Evolutionary conservation across 768 basidiomycete species (phyloP).

Genomic region (Hygrophoropsis aurantiaca): DNA sequence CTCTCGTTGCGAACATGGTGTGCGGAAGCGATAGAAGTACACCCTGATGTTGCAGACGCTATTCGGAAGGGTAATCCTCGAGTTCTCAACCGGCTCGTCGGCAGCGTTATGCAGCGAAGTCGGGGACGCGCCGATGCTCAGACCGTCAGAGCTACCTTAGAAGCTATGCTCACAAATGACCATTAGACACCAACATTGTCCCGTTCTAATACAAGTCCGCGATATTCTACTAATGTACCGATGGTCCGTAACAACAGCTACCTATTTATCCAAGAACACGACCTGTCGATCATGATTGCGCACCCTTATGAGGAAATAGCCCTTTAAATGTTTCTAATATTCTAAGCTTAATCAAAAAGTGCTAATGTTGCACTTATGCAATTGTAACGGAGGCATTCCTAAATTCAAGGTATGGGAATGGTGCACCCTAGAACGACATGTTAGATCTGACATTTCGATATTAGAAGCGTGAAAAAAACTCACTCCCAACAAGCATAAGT

Average conservation of each 20-base stretch:
- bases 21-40: conserved; percentile 55
- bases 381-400: conserved; percentile 7
- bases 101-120: conserved; percentile 81
- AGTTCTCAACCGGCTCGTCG: conserved; percentile 79
- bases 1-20: conserved; percentile 56
- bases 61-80: conserved; percentile 62
- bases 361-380: too few species aligned
- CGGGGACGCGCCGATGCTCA: conserved; percentile 78
- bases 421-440: not conserved
- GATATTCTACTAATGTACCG: too few species aligned
- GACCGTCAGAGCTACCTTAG: conserved; percentile 49
- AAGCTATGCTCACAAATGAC: conserved; percentile 37
- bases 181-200: too few species aligned
- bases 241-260: too few species aligned
- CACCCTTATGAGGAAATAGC: too few species aligned
- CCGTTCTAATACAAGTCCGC: too few species aligned
- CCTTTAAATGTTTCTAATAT: too few species aligned
- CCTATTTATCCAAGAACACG: too few species aligned
- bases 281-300: too few species aligned
- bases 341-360: too few species aligned
- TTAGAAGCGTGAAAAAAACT: too few species aligned
- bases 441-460: too few species aligned
- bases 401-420: conserved; percentile 4
- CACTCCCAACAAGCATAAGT: not conserved
- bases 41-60: conserved; percentile 68